Evolutionary conservation across 140 eudicot species (phyloP).

Genomic region (Erigeron philadelphicus): DNA sequence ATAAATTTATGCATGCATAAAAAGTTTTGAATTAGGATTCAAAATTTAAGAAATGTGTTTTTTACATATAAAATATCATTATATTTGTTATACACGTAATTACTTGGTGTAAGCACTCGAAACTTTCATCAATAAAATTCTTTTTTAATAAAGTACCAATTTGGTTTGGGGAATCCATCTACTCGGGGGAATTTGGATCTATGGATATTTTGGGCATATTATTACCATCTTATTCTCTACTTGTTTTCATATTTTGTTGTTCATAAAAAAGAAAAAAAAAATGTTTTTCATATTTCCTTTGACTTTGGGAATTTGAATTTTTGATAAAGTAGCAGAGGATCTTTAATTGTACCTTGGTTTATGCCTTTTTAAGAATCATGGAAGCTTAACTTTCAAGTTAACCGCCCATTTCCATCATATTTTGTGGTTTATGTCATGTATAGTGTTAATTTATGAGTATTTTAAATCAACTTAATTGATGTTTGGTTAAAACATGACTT

Average conservation of each 20-base stretch:
- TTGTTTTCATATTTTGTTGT: too few relatives aligned
- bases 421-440: too few relatives aligned
- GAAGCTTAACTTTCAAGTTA: not conserved
- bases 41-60: too few relatives aligned
- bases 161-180: not conserved
- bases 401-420: not conserved
- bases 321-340: not conserved
- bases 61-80: not conserved
- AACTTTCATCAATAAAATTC: not conserved
- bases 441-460: not conserved
- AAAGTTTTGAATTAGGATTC: too few relatives aligned
- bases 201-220: slow-evolving; percentile 9
- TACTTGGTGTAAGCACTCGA: not conserved
- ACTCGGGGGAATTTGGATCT: not conserved
- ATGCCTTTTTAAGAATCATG: slow-evolving; percentile 7
- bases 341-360: slow-evolving; percentile 24
- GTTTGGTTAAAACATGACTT: too few relatives aligned
- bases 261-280: too few relatives aligned
- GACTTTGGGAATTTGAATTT: not conserved
- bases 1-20: too few relatives aligned
- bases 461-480: too few relatives aligned
- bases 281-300: not conserved
- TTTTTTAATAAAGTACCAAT: not conserved
- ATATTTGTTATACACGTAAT: not conserved
- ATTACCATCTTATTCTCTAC: not conserved